phyloP scores from a whole-genome alignment of 495 filamentous ascomycete genomes.

The Penicillium flavigenum region DNA sequence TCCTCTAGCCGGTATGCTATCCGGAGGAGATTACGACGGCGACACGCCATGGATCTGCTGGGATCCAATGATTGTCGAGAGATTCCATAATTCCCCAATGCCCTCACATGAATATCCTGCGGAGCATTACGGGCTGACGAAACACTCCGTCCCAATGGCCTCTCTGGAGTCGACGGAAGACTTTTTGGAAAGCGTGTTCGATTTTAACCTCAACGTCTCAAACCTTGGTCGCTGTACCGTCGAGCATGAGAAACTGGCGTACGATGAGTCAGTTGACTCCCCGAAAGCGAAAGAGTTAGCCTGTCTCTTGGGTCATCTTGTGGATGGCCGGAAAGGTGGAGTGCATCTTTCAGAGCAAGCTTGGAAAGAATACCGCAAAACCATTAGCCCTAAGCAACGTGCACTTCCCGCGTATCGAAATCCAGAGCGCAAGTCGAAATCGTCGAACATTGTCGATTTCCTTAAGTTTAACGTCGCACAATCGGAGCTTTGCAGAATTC shows the following conservation, averaged over 20 bases:
- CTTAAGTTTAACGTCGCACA: conserved; percentile 64
- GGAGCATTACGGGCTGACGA: conserved; percentile 56
- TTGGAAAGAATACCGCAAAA: conserved; percentile 53
- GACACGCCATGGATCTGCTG: conserved; percentile 90
- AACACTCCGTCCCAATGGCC: conserved; percentile 50
- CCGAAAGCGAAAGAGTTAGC: conserved; percentile 57
- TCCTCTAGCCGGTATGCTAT: conserved; percentile 76
- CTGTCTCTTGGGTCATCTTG: conserved; percentile 71
- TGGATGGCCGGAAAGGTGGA: conserved; percentile 81
- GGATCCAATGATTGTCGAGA: conserved; percentile 71
- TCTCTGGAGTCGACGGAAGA: conserved; percentile 32
- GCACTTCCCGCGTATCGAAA: conserved; percentile 43
- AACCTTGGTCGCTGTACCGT: conserved; percentile 74
- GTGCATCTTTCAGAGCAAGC: conserved; percentile 56
- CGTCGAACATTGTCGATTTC: conserved; percentile 63
- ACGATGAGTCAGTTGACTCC: conserved; percentile 60
- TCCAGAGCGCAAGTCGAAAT: conserved; percentile 37
- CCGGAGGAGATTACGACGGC: conserved; percentile 94
- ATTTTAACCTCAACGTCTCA: conserved; percentile 63
- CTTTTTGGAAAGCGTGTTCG: conserved; percentile 57
- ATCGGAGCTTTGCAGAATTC: conserved; percentile 50
- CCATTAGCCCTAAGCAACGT: conserved; percentile 33
- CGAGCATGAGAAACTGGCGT: conserved; percentile 70
- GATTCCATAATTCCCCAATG: conserved; percentile 69
- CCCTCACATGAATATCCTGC: conserved; percentile 46